Base-by-base conservation (phyloP, 2,329 filamentous ascomycete genomes). In the Grosmannia serpens region DNA sequence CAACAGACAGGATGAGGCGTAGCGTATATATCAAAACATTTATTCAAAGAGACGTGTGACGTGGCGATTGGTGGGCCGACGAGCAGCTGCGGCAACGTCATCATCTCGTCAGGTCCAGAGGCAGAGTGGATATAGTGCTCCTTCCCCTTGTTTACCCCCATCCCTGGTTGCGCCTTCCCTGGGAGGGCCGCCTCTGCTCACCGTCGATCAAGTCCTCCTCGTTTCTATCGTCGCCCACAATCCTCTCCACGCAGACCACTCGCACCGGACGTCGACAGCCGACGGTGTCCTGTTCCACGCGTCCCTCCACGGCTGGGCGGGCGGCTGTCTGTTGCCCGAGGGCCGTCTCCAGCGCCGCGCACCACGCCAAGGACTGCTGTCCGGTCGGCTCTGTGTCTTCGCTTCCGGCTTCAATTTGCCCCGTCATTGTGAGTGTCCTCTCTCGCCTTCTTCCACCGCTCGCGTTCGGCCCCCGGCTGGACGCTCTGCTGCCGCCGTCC, bases 281-380 rank as follows among this genome's bases (percentile, higher is more conserved):
- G 38, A 8, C n/a, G n/a, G n/a, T n/a, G n/a, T 22, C n/a, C 56
- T 63, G 41, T 57, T 59, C 15, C 15, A 41, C 38, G 10, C 10
- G 10, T 5, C 10, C 31, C 10, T 33, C 31, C 31, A 10, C 31
- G 31, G 31, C 31, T 10, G 10, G 31, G 31, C 31, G 5, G 31
- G 6, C 31, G 38, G 4, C 17, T 17, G 38, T 41, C 38, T 41
- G 13, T 10, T 15, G 35, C 5, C 4, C 15, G 38, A 41, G 38
- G 15, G 11, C 38, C 38, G 15, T 41, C 17, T 41, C 38, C 38
- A 41, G 7, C 1, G 38, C 38, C 11, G 38, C 38, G 7, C 38
- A 20, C 38, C 38, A 41, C 2, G 17, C 38, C 17, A 41, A 13
- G 38, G 3, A 4, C 15, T 13, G 38, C 11, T 41, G 38, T 17